These are phyloP conservation scores for Blastobotrys mokoenaii DNA, from an alignment of 805 yeast species.

Conservation along the genomic window DNA sequence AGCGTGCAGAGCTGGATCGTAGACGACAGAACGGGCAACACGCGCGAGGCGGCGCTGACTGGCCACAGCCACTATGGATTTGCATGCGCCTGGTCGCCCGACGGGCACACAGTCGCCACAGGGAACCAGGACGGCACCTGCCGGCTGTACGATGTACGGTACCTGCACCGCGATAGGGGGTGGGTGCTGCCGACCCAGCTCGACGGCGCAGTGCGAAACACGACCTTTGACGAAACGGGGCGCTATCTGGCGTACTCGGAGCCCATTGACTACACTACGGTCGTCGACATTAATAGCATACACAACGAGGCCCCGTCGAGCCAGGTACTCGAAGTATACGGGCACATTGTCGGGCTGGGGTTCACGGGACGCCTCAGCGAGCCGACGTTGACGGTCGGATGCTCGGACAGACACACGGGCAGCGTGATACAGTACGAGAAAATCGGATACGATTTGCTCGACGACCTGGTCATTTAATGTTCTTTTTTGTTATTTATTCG, in stretches of 20 bases:
- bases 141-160: constrained; percentile 44
- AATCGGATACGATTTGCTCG: background rate
- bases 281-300: constrained; percentile 30
- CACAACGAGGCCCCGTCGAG: constrained; percentile 18
- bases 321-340: constrained; percentile 47
- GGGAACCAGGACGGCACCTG: constrained; percentile 58
- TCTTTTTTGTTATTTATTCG: background rate
- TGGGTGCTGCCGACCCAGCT: constrained; percentile 26
- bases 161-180: background rate
- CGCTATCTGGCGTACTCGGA: constrained; percentile 47
- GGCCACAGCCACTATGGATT: constrained; percentile 53
- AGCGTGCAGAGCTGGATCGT: constrained; percentile 34
- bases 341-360: constrained; percentile 49
- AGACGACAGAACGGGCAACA: constrained; percentile 31
- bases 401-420: constrained; percentile 48
- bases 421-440: constrained; percentile 44
- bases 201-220: constrained; percentile 47
- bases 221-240: constrained; percentile 41
- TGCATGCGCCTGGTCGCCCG: constrained; percentile 49
- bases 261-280: constrained; percentile 48
- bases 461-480: background rate
- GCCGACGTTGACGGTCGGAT: constrained; percentile 38
- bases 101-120: constrained; percentile 37
- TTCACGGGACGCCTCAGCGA: constrained; percentile 37
- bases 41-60: constrained; percentile 19